These are phyloP conservation scores for Solanum paucissectum DNA, from an alignment of 257 asterid genomes.

Conservation along the genomic window DNA sequence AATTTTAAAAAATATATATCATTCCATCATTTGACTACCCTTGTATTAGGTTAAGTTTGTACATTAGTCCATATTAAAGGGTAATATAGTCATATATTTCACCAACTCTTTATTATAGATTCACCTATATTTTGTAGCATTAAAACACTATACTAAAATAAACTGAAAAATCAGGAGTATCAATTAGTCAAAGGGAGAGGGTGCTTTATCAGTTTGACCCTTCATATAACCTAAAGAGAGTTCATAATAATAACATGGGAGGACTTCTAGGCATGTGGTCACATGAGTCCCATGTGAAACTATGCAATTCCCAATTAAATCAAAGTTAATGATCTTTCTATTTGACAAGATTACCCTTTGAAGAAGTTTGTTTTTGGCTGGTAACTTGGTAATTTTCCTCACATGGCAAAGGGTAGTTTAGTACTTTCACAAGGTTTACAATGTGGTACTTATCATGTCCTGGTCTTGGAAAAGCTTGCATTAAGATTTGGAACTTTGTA, in stretches of 20 bases:
- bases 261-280: constrained; percentile 56
- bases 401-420: constrained; percentile 19
- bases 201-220: constrained; percentile 14
- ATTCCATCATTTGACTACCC: not conserved
- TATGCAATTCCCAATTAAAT: constrained; percentile 26
- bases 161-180: not conserved
- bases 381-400: not conserved
- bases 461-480: constrained; percentile 18
- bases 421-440: constrained; percentile 13
- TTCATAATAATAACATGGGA: constrained; percentile 40
- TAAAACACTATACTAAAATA: not conserved
- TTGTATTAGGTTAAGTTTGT: not conserved
- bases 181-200: constrained; percentile 24
- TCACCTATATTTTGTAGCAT: not conserved
- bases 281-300: constrained; percentile 69
- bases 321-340: not conserved
- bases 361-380: not conserved
- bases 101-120: not conserved
- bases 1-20: not conserved
- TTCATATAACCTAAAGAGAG: constrained; percentile 4
- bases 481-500: constrained; percentile 23
- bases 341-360: constrained; percentile 16
- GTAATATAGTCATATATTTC: not conserved
- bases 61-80: not conserved
- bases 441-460: constrained; percentile 23